phyloP scores from a whole-genome alignment of 2,329 filamentous ascomycete species.

The Mycosphaerella sp. region DNA sequence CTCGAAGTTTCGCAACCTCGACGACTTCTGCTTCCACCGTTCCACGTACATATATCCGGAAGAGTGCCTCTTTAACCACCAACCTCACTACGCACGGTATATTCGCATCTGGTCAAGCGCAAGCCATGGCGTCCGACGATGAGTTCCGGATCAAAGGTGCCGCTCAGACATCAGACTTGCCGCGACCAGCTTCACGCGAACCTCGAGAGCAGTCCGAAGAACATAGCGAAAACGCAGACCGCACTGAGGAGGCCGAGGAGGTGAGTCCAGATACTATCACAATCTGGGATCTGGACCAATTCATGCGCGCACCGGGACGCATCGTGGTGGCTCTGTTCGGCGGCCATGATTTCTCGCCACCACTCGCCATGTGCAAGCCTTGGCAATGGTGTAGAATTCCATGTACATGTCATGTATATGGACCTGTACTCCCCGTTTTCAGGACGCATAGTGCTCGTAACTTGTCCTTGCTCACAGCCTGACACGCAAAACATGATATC shows the following conservation, averaged over 20 bases:
- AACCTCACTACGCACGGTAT: no score
- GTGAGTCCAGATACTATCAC: constrained; percentile 16
- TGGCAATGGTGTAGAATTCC: neutral
- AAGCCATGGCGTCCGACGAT: constrained; percentile 20
- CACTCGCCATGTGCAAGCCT: neutral
- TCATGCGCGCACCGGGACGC: neutral
- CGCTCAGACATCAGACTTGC: constrained; percentile 10
- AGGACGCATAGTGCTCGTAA: neutral
- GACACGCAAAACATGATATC: neutral
- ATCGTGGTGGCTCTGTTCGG: neutral
- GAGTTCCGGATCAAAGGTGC: constrained; percentile 25
- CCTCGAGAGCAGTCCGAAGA: constrained; percentile 14
- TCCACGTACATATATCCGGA: no score
- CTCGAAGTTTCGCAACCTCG: constrained; percentile 7
- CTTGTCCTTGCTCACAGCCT: neutral
- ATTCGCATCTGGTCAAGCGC: neutral
- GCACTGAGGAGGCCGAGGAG: constrained; percentile 18
- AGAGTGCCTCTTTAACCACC: neutral
- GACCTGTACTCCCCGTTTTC: neutral
- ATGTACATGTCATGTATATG: no score
- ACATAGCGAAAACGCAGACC: constrained; percentile 10
- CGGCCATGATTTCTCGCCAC: neutral
- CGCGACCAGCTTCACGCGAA: constrained; percentile 6
- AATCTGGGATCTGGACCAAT: neutral
- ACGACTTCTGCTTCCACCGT: constrained; percentile 4